phyloP scores from a whole-genome alignment of 805 yeast genomes.

The Candida methanosorbosa region DNA sequence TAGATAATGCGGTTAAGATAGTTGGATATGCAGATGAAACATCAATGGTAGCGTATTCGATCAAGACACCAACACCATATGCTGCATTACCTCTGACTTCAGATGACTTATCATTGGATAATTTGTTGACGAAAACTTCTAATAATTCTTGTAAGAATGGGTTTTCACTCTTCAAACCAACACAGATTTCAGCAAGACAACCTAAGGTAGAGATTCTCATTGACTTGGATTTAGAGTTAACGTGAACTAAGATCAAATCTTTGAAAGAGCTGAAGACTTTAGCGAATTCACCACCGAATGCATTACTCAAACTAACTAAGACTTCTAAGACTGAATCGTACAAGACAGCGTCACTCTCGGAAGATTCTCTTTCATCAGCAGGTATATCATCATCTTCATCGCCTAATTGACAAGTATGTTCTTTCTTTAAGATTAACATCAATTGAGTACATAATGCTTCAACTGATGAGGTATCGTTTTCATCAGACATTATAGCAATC shows the following conservation, averaged over 20 bases:
- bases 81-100: slow-evolving; percentile 95
- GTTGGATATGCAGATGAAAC: slow-evolving; percentile 57
- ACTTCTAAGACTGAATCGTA: slow-evolving; percentile 84
- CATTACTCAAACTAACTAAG: slow-evolving; percentile 63
- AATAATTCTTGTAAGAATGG: slow-evolving; percentile 65
- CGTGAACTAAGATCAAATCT: slow-evolving; percentile 48
- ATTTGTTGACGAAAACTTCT: slow-evolving; percentile 57
- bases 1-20: slow-evolving; percentile 59
- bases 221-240: slow-evolving; percentile 52
- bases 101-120: slow-evolving; percentile 67
- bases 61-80: slow-evolving; percentile 82
- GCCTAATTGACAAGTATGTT: slow-evolving; percentile 76
- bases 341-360: slow-evolving; percentile 58
- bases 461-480: slow-evolving; percentile 44
- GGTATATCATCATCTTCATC: slow-evolving; percentile 40
- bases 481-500: slow-evolving; percentile 53
- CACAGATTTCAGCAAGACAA: slow-evolving; percentile 81
- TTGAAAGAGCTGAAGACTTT: slow-evolving; percentile 67
- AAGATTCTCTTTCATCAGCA: slow-evolving; percentile 36
- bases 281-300: slow-evolving; percentile 69
- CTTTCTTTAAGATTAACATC: slow-evolving; percentile 66
- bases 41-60: slow-evolving; percentile 43
- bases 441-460: slow-evolving; percentile 65
- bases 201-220: slow-evolving; percentile 85
- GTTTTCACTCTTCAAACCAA: slow-evolving; percentile 58